Conservation (phyloP, 306 rosid species). For the Lathyrus oleraceus region DNA sequence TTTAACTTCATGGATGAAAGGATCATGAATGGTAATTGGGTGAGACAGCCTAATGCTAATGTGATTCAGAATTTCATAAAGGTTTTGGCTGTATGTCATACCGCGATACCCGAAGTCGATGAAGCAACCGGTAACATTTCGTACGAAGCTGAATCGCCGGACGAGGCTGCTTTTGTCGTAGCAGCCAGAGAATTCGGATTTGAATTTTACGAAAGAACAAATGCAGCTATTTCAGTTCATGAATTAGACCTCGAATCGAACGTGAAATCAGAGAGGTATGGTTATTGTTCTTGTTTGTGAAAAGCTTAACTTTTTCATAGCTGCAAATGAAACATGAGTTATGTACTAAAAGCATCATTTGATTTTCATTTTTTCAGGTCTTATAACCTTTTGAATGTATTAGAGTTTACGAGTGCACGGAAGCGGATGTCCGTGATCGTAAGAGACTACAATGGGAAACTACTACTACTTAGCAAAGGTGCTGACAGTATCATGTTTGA, state of each 20-base stretch:
- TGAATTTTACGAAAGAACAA: slow-evolving; percentile 80
- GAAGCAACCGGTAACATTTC: slow-evolving; percentile 73
- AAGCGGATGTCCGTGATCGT: slow-evolving; percentile 93
- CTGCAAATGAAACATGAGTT: slow-evolving; percentile 13
- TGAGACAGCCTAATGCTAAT: slow-evolving; percentile 61
- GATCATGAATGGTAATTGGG: slow-evolving; percentile 83
- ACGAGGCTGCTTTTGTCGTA: slow-evolving; percentile 96
- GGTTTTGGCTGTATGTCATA: slow-evolving; percentile 83
- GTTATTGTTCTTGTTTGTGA: slow-evolving; percentile 31
- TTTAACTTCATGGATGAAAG: slow-evolving; percentile 89
- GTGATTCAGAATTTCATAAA: slow-evolving; percentile 68
- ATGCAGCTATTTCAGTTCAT: slow-evolving; percentile 58
- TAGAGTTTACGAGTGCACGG: slow-evolving; percentile 94
- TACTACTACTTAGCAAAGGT: slow-evolving; percentile 80
- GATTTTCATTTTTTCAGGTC: slow-evolving; percentile 54
- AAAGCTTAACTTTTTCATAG: background rate
- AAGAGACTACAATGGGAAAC: slow-evolving; percentile 66
- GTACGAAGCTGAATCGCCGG: slow-evolving; percentile 99
- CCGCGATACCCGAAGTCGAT: slow-evolving; percentile 91
- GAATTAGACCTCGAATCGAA: slow-evolving; percentile 63
- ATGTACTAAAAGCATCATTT: slow-evolving; percentile 23
- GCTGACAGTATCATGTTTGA: slow-evolving; percentile 99
- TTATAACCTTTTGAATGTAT: slow-evolving; percentile 63
- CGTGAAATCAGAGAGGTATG: slow-evolving; percentile 56
- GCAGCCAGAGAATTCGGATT: slow-evolving; percentile 97